Percentiles rank a stretch among this genome's conserved stretches.
These are phyloP conservation scores for Colletotrichum musae DNA, from an alignment of 2,329 filamentous ascomycete species.

Conservation along the genomic window DNA sequence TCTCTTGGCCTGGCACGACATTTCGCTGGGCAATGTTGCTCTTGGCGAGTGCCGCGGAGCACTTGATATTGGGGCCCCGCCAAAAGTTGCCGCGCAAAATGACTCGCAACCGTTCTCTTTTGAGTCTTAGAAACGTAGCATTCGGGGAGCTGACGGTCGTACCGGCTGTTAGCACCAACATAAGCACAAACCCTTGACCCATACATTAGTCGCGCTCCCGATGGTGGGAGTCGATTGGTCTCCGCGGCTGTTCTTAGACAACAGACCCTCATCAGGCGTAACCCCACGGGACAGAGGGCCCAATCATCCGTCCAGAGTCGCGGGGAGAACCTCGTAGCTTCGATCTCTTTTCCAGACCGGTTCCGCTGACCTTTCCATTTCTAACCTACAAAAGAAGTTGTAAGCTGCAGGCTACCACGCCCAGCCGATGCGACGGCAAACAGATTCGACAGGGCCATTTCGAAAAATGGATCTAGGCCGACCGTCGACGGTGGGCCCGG, in stretches of 20 bases:
- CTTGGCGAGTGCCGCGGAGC: too few species aligned
- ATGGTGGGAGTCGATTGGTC: not conserved
- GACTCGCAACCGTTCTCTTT: slow-evolving; percentile 9
- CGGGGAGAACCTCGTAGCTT: slow-evolving; percentile 7
- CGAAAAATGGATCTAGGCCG: not conserved
- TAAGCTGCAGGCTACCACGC: too few species aligned
- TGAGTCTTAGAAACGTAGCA: slow-evolving; percentile 3
- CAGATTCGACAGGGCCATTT: slow-evolving; percentile 3
- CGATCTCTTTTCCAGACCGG: not conserved
- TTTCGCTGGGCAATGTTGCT: not conserved
- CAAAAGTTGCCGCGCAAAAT: slow-evolving; percentile 4
- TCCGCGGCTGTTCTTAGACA: not conserved
- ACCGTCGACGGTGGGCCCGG: slow-evolving; percentile 6
- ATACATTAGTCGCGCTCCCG: slow-evolving; percentile 5
- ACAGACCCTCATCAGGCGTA: slow-evolving; percentile 7
- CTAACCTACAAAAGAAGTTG: not conserved
- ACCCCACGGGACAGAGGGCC: slow-evolving; percentile 3
- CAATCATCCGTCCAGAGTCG: slow-evolving; percentile 10
- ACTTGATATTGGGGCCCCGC: not conserved
- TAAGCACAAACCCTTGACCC: not conserved
- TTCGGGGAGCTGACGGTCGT: not conserved
- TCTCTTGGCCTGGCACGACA: not conserved
- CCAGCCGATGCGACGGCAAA: slow-evolving; percentile 7
- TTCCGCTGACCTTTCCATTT: not conserved
- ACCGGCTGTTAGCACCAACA: slow-evolving; percentile 1